Evolutionary conservation across 129 eudicot genomes (phyloP), one percentile per base, ranked within the genome.

Genomic region (Tanacetum coccineum): DNA sequence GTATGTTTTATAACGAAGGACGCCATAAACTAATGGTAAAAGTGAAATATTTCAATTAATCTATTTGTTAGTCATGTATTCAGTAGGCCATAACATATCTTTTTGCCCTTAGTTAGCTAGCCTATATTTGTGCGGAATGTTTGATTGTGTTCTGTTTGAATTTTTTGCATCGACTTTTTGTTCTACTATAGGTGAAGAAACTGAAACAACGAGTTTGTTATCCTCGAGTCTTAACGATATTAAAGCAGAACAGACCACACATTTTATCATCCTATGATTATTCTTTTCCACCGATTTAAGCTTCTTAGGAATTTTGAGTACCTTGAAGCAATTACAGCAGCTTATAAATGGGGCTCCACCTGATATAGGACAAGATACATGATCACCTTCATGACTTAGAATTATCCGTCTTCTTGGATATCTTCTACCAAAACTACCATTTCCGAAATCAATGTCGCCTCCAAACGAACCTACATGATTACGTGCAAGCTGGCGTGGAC

Each of bases 321-420:
- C 57, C 77, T 80, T 86, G 30, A 80, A 88, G 79, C 98, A 88
- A 22, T 72, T 88, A 55, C 77, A 70, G 66, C 98, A 93, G 39
- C 94, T 65, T 58, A 93, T 62, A 42, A 88, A 82, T 12, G 98
- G 96, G 10, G 98, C 89, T 21, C 96, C 98, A 66, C 95, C 95
- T 15, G 82, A 82, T 45, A 88, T 28, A 1, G 96, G 95, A 53
- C 14, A 72, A 62, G 75, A 70, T n/a, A n/a, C n/a, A n/a, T n/a
- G n/a, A n/a, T n/a, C n/a, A n/a, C n/a, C n/a, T n/a, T n/a, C n/a
- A n/a, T n/a, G n/a, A n/a, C n/a, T n/a, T n/a, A 72, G 25, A 50
- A 70, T 62, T 68, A 76, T 56, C 60, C 82, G 70, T 65, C 85
- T 76, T 68, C 83, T 76, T 18, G 79, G 82, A 58, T 66, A 79